phyloP scores from a whole-genome alignment of 345 rosid species.

The Melastoma malabathricum region DNA sequence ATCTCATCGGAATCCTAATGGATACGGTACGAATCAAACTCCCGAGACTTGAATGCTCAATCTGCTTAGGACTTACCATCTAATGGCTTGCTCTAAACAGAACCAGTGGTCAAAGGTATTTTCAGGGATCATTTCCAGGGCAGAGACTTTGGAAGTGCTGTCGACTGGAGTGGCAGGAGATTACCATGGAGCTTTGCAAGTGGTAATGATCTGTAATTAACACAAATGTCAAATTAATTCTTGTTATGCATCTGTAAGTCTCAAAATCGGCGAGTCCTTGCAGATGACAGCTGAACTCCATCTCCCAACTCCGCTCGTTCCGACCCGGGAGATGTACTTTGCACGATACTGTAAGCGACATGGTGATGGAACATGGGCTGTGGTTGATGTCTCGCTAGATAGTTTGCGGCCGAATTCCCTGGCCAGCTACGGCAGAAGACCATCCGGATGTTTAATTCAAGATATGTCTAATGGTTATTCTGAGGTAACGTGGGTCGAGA shows the following conservation, averaged over 20 bases:
- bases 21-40: conserved; percentile 33
- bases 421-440: conserved; percentile 51
- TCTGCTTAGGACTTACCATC: neutral
- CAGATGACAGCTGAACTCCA: conserved; percentile 84
- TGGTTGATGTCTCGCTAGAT: conserved; percentile 89
- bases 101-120: conserved; percentile 69
- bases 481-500: conserved; percentile 90
- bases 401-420: conserved; percentile 35
- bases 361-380: conserved; percentile 72
- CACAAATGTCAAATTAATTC: neutral
- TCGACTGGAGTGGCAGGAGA: conserved; percentile 56
- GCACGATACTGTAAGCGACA: conserved; percentile 72
- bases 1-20: conserved; percentile 71
- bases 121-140: conserved; percentile 55
- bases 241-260: neutral
- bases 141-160: conserved; percentile 48
- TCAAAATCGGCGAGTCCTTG: neutral
- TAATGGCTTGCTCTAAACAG: conserved; percentile 19
- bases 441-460: conserved; percentile 85
- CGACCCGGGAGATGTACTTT: conserved; percentile 62
- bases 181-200: conserved; percentile 64
- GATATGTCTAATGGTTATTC: conserved; percentile 71
- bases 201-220: conserved; percentile 6
- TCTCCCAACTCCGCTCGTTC: conserved; percentile 67
- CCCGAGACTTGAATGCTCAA: too few species aligned